Evolutionary conservation across 2,329 filamentous ascomycete genomes (phyloP), one percentile per base, ranked within the genome.

Genomic region (Fusarium pseudoanthophilum): DNA sequence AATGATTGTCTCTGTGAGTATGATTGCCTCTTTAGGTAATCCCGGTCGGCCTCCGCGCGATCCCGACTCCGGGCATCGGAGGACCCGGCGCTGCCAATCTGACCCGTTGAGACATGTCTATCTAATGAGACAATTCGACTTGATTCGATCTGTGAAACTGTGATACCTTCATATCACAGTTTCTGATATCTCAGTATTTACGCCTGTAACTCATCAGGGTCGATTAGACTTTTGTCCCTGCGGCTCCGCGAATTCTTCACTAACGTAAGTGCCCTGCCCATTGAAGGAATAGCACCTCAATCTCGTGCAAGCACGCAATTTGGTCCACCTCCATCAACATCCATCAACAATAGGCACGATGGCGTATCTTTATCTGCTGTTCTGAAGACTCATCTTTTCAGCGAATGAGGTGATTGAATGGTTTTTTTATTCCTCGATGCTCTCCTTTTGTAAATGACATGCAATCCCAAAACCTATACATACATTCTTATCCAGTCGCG

Each of bases 301-400:
- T 48, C 62, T 59, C 62, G 63, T 64, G 57, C 55, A 64, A 77
- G 75, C 75, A 77, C 75, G 75, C 75, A 78, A 77, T 77, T 63
- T 37, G 66, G 66, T 75, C 75, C 70, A 77, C 74, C 67, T 64
- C 53, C 37, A 40, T 58, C 26, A 58, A 48, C 55, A 40, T 69
- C 64, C 40, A 32, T 70, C 66, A 64, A 74, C 65, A 68, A 64
- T 55, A 26, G 59, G 45, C 63, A 76, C 46, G 32, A 71, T 72
- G 42, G 51, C 63, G 59, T 65, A 61, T 69, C 42, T 60, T 49
- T 48, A 46, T 61, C 49, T 53, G n/a, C 24, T 52, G 53, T 37
- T 39, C 39, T 51, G 34, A 64, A 32, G 11, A 53, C 43, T 56
- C 66, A 69, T 46, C 46, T 60, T 59, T 42, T 45, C 46, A 52